Evolutionary conservation across 2,329 filamentous ascomycete species (phyloP), one percentile per base, ranked within the genome.

Genomic region (Colletotrichum tropicale): DNA sequence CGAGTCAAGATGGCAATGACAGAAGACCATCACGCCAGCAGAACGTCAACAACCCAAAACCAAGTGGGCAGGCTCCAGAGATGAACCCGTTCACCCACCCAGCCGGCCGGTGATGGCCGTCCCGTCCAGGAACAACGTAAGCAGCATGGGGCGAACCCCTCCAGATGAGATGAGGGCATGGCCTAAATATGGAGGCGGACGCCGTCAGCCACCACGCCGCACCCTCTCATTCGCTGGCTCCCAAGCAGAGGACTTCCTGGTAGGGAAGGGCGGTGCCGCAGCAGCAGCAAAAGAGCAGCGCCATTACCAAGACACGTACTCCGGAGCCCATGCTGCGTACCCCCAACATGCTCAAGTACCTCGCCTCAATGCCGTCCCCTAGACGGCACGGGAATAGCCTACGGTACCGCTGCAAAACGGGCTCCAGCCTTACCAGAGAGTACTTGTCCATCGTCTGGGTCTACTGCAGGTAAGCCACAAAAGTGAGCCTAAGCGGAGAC

Each of bases 111-210:
- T 61, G 52, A 69, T 61, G 66, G 55, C 66, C 52, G 55, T 60
- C 34, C 66, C 52, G 55, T 60, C 34, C 52, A 69, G 55, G 32
- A 60, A 60, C 52, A 69, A 61, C 66, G 66, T 69, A 69, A 70
- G 67, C 71, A 61, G 60, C 48, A 58, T 61, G 66, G 60, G 67
- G 66, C 26, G 28, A 65, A 36, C 34, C 28, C 66, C 36, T 67
- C 36, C 38, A 68, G 43, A 65, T 60, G 55, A 75, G 56, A 73
- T 55, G 70, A 62, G 34, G 26, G 55, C 34, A 65, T 61, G 64
- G 48, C 32, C 70, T 69, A 73, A 73, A 58, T 75, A 60, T 75
- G 70, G 73, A 75, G 70, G 73, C 24, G 26, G 58, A 65, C 73
- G 64, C 70, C 70, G 48, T 73, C 70, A 69, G 73, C 73, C 73